Evolutionary conservation across 306 rosid genomes (phyloP), one percentile per base, ranked within the genome.

Genomic region (Hippophae tibetana): DNA sequence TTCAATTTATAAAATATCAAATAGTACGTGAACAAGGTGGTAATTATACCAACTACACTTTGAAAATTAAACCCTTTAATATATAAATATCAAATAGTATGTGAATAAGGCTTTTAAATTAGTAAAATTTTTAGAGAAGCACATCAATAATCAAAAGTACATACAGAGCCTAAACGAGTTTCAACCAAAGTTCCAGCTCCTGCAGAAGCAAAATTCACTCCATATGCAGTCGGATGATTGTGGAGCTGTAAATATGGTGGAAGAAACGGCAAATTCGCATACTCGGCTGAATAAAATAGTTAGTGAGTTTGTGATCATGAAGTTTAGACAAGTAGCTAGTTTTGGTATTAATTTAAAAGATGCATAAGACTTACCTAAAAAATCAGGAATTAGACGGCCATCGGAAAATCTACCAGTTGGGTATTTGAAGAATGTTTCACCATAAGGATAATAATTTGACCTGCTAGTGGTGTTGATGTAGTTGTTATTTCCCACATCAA

Each of bases 401-500:
- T 81, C 68, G 0, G 78, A 74, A 51, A 74, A 56, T 67, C 86
- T 74, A 6, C 83, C 83, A 0, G 79, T 74, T 13, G 81, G 64
- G 6, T 42, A 23, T 12, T 62, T 60, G 45, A 81, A 77, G 69
- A 60, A 81, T 7, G 86, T 77, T 57, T 67, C 50, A 3, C 80
- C 82, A 26, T 77, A 81, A 0, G 82, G 86, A 62, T 50, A 66
- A 7, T n/a, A 27, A 14, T 70, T 61, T 7, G 69, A 72, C 55
- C 25, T 18, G 1, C 2, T 8, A 1, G 58, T 27, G n/a, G 81
- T 60, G 60, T 60, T 52, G 45, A 82, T 67, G 67, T 82, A 80
- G 46, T 82, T 46, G 57, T 82, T 82, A 64, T 82, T 87, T 38
- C 93, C 95, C 10, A n/a, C 31, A 50, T 87, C 95, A 43, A 64